Evolutionary conservation across 2,329 filamentous ascomycete species (phyloP).

Genomic region (Trichocomaceae sp.): DNA sequence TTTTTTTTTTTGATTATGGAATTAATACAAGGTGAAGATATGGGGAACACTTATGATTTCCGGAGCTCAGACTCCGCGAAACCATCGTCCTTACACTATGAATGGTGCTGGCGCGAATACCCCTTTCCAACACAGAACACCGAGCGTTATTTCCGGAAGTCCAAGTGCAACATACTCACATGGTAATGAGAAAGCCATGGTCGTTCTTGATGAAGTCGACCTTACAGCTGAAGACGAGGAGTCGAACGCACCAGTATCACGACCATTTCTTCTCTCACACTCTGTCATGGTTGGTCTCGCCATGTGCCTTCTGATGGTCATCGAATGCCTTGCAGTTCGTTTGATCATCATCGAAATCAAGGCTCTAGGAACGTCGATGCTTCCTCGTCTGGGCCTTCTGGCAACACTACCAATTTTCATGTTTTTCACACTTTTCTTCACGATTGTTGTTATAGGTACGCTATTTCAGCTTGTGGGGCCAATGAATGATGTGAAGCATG

Average conservation of each 20-base stretch:
- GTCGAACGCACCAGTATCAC: conserved; percentile 4
- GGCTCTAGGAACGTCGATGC: conserved; percentile 8
- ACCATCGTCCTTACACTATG: conserved; percentile 1
- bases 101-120: conserved; percentile 1
- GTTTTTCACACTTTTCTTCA: conserved; percentile 13
- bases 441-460: conserved; percentile 11
- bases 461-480: conserved; percentile 11
- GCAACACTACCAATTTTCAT: conserved; percentile 11
- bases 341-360: conserved; percentile 12
- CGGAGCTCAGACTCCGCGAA: conserved; percentile 7
- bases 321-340: conserved; percentile 11
- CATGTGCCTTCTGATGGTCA: conserved; percentile 13
- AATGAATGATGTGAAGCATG: conserved; percentile 11
- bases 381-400: conserved; percentile 10
- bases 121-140: conserved; percentile 5
- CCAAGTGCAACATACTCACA: background rate
- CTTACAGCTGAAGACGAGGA: conserved; percentile 13
- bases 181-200: conserved; percentile 5
- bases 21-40: background rate
- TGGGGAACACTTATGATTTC: conserved; percentile 12
- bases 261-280: conserved; percentile 11
- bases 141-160: conserved; percentile 6
- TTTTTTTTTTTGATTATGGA: background rate
- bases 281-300: conserved; percentile 12
- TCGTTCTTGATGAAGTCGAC: conserved; percentile 11